Conservation (phyloP, 2,329 filamentous ascomycete genomes). For the Alternaria brassicicola region DNA sequence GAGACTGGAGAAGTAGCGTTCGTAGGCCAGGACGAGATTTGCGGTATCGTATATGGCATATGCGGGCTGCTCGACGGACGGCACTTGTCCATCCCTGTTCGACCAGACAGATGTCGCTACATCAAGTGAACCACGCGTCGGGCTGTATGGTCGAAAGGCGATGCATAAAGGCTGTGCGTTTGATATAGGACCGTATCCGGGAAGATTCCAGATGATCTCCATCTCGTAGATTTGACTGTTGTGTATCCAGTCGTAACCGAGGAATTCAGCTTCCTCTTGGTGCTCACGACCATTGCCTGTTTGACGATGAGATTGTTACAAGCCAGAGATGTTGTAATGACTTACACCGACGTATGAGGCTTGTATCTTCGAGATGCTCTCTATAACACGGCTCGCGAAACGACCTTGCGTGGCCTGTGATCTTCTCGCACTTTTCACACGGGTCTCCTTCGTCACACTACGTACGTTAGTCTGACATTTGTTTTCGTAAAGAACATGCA, state of each 20-base stretch:
- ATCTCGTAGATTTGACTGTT: conserved; percentile 35
- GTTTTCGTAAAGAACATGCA: neutral
- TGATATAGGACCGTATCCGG: conserved; percentile 40
- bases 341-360: conserved; percentile 42
- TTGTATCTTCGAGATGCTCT: conserved; percentile 41
- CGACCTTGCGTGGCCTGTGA: conserved; percentile 37
- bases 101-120: conserved; percentile 40
- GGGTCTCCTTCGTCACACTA: conserved; percentile 44
- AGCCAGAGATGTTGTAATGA: neutral
- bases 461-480: conserved; percentile 5
- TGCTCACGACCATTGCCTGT: conserved; percentile 46
- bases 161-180: conserved; percentile 33
- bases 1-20: conserved; percentile 36
- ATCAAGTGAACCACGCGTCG: conserved; percentile 35
- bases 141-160: conserved; percentile 37
- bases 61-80: conserved; percentile 38
- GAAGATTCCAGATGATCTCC: conserved; percentile 45
- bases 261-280: conserved; percentile 43
- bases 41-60: conserved; percentile 46
- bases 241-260: conserved; percentile 38
- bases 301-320: conserved; percentile 10
- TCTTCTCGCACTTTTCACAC: conserved; percentile 42
- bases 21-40: conserved; percentile 33
- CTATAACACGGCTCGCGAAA: conserved; percentile 44
- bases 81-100: conserved; percentile 36